These are phyloP conservation scores for Ogataea pilisensis DNA, from an alignment of 805 yeast species.

Conservation along the genomic window DNA sequence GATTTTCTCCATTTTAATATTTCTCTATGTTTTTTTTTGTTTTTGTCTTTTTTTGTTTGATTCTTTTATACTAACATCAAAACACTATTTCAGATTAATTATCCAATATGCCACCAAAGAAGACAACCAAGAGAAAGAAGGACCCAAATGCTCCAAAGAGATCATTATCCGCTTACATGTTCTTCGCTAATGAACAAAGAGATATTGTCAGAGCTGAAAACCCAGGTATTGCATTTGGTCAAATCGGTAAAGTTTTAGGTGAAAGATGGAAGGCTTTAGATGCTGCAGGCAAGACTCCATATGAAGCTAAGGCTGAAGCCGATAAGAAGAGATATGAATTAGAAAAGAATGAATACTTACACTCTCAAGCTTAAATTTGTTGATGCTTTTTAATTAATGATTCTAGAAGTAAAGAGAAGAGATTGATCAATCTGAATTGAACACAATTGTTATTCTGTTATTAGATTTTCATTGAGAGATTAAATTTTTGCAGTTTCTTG, in stretches of 20 bases:
- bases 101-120: conserved; percentile 28
- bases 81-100: background rate
- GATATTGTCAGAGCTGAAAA: conserved; percentile 92
- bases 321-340: conserved; percentile 98
- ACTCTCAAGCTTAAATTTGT: conserved; percentile 19
- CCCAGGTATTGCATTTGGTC: conserved; percentile 94
- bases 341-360: conserved; percentile 82
- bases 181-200: conserved; percentile 96
- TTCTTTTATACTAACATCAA: conserved; percentile 4
- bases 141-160: conserved; percentile 99
- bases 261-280: conserved; percentile 93
- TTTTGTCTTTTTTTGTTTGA: background rate
- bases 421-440: too few relatives aligned
- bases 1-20: background rate
- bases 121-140: conserved; percentile 36
- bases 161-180: conserved; percentile 97
- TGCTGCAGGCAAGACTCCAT: conserved; percentile 81
- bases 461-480: too few relatives aligned
- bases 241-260: conserved; percentile 92
- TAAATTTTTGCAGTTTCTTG: too few relatives aligned
- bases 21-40: background rate
- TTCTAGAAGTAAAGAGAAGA: too few relatives aligned
- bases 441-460: too few relatives aligned
- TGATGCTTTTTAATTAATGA: background rate
- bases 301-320: conserved; percentile 87